These are phyloP conservation scores for Penicillium cinerascens DNA, from an alignment of 495 filamentous ascomycete species.

Conservation along the genomic window DNA sequence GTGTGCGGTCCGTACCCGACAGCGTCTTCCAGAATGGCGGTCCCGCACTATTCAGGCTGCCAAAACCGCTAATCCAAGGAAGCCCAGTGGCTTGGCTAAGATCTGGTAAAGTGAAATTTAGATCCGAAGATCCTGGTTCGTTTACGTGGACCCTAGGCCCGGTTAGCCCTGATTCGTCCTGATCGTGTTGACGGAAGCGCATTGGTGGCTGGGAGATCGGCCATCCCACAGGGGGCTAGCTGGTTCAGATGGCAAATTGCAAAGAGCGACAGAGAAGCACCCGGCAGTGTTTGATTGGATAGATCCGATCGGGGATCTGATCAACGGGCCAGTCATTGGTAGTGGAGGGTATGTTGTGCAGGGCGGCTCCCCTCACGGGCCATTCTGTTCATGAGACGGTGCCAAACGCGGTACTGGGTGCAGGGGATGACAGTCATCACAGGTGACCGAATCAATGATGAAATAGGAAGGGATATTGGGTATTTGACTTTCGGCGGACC, in stretches of 20 bases:
- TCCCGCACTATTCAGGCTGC: not conserved
- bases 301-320: slow-evolving; percentile 3
- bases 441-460: not conserved
- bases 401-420: slow-evolving; percentile 10
- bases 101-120: slow-evolving; percentile 1
- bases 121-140: slow-evolving; percentile 19
- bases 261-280: slow-evolving; percentile 7
- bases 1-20: slow-evolving; percentile 25
- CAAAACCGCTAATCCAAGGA: slow-evolving; percentile 8
- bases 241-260: slow-evolving; percentile 17
- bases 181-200: slow-evolving; percentile 15
- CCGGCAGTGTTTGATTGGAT: slow-evolving; percentile 17
- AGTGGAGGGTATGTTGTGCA: slow-evolving; percentile 27
- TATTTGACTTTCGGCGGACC: not conserved
- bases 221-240: slow-evolving; percentile 26
- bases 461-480: not conserved
- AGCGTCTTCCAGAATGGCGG: slow-evolving; percentile 20
- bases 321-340: slow-evolving; percentile 5
- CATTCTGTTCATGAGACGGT: slow-evolving; percentile 1
- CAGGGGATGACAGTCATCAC: slow-evolving; percentile 3
- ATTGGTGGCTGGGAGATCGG: slow-evolving; percentile 28
- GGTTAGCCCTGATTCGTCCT: not conserved
- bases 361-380: slow-evolving; percentile 7
- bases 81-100: not conserved
- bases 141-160: slow-evolving; percentile 1